Conservation (phyloP, 108 stramenopile genomes). For the Pseudonitzschia multiseries region DNA sequence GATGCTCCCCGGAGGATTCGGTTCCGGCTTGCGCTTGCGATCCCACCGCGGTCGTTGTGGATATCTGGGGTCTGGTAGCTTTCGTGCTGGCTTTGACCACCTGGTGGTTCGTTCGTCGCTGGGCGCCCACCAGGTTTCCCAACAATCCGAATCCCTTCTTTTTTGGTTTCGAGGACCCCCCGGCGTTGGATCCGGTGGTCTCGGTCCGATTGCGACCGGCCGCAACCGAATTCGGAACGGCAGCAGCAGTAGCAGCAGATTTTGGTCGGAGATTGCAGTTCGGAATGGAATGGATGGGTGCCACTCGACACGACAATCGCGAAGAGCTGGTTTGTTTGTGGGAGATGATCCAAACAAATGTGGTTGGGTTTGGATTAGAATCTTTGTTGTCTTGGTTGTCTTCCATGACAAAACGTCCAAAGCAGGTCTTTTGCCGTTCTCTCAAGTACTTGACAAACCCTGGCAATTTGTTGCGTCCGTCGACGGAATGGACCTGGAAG, state of each 20-base stretch:
- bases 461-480: slow-evolving; percentile 72
- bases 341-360: slow-evolving; percentile 56
- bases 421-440: slow-evolving; percentile 72
- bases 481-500: slow-evolving; percentile 45
- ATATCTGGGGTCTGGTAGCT: not conserved
- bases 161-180: slow-evolving; percentile 9
- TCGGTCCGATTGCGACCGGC: not conserved
- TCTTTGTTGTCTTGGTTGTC: slow-evolving; percentile 8
- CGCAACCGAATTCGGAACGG: slow-evolving; percentile 18
- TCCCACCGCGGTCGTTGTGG: not conserved
- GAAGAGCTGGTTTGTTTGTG: slow-evolving; percentile 49
- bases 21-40: not conserved
- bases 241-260: slow-evolving; percentile 22
- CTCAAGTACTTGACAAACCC: slow-evolving; percentile 73
- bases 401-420: slow-evolving; percentile 52
- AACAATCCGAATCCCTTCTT: slow-evolving; percentile 61
- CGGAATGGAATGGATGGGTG: slow-evolving; percentile 37
- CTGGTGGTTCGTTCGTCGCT: slow-evolving; percentile 71
- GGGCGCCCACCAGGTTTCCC: slow-evolving; percentile 71
- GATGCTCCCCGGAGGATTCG: not conserved
- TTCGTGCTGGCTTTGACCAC: slow-evolving; percentile 41
- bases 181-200: not conserved
- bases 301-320: slow-evolving; percentile 36
- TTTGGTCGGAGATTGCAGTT: slow-evolving; percentile 34
- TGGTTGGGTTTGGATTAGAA: not conserved